Base-by-base conservation (phyloP, 2,329 filamentous ascomycete genomes). In the Alternaria novae-zelandiae region DNA sequence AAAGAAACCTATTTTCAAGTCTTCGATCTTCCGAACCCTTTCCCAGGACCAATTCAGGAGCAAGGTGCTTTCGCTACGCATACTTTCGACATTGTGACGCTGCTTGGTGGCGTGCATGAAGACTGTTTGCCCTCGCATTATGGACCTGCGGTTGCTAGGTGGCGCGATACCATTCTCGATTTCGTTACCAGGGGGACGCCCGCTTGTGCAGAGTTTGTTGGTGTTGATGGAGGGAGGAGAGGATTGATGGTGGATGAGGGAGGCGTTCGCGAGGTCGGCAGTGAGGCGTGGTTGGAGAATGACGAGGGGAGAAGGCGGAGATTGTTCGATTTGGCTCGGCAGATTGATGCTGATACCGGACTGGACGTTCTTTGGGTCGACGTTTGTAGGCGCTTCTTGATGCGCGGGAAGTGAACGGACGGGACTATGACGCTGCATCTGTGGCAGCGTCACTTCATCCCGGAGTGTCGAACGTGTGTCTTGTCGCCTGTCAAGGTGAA, bases 351-450 rank as follows among this genome's bases (percentile, higher is more conserved):
- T 2, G 57, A 65, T 7, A 59, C 30, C 3, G 66, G 68, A 6
- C 60, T 63, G 26, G 68, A 70, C 41, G 54, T 69, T 26, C 45
- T 70, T 10, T 70, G 68, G 68, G 61, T 69, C 36, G 63, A 66
- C 11, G 63, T 68, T 2, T 63, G 65, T 21, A 55, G 67, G 26
- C 53, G 68, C 12, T 68, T 69, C 17, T 61, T 70, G 57, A 70
- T 70, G 68, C 60, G 61, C 17, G 67, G 65, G n/a, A 30, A 68
- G 26, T 69, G 47, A 55, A 84, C 90, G 88, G 79, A 90, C 12
- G 25, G 53, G 23, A 30, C 53, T 26, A 28, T 45, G 11, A n/a
- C 41, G 12, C 41, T 28, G 41, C n/a, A 25, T 21, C 15, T 11
- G 6, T 55, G 53, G 36, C 41, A 36, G 36, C 25, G 6, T 21